Evolutionary conservation across 768 basidiomycete species (phyloP), one percentile per base, ranked within the genome.

Genomic region (Tulasnella sp.): DNA sequence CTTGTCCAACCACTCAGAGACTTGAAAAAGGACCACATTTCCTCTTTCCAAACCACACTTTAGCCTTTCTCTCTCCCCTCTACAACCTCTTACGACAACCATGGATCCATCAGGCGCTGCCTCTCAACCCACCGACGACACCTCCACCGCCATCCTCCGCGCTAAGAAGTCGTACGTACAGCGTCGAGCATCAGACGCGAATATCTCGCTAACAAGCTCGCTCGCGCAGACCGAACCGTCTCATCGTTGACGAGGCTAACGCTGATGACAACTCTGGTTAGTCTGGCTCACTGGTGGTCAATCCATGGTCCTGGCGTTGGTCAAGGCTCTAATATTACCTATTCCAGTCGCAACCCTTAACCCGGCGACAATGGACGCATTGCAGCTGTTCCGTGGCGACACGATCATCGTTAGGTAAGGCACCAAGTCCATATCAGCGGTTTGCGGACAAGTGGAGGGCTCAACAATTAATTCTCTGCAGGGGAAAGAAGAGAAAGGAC

Each of bases 401-500:
- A 98, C 96, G 17, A 90, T 97, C 80, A 95, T 96, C 76, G 87
- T 95, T 75, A 86, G 92, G 94, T 95, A 78, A 73, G 84, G 78
- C n/a, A 65, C 63, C 14, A 29, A 14, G 5, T 19, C 5, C 41
- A 22, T 67, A 74, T 47, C 22, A 67, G 29, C 66, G 62, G 4
- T 67, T 76, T 62, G 32, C n/a, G 19, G 7, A 42, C 29, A 16
- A 29, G 32, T 32, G 17, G 22, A 34, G 14, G 22, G 22, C n/a
- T 44, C 22, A 34, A 36, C 26, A 19, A 35, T 44, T 69, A 40
- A 5, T 69, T 11, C 3, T 26, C 8, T 72, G 36, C 41, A 95
- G 95, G 74, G 96, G 97, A 63, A 98, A 98, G 87, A 95, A 97
- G 84, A 89, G 97, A 78, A 89, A 91, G 77, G 95, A 98, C 77